Base-by-base conservation (phyloP, 2,329 filamentous ascomycete genomes). In the Annulohypoxylon truncatum region DNA sequence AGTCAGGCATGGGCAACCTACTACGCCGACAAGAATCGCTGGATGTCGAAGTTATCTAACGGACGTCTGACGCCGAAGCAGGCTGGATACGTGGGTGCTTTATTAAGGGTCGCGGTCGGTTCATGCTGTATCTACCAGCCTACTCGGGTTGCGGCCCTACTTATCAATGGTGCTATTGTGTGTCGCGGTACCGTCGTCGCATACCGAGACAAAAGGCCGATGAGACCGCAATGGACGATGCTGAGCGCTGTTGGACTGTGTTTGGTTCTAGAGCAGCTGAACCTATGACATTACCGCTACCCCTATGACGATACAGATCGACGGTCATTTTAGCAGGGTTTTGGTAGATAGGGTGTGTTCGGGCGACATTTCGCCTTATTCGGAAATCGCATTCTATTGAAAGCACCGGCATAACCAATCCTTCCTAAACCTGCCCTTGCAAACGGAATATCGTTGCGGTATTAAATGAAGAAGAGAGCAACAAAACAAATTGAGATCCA, bases 21-120 rank as follows among this genome's bases (percentile, higher is more conserved):
- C 59, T 73, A 73, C 51, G 67, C 66, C 35, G 71, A 67, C 22
- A 74, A 73, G 64, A 74, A 69, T 29, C 59, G 46, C 9, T 72
- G 69, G 71, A 53, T 70, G 55, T 62, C 69, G 2, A 47, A 63
- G 22, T 46, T 70, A 12, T 70, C 69, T 12, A 64, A 65, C 31
- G 57, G 59, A 13, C 53, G 52, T 24, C 60, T 73, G 8, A 71
- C 71, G 20, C 68, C 67, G 5, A 66, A 44, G 18, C 68, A 71
- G 52, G 71, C 72, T 24, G 72, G 68, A 12, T 67, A 64, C 31
- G 57, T 51, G 7, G 48, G 65, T 15, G 71, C 72, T 3, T 15
- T 65, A 9, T 56, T 73, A 12, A 58, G 69, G 24, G 13, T 73
- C 20, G 60, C 31, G n/a, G 67, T 72, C 35, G 72, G 72, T 22